A percentile compares a stretch with the other conserved stretches of the same genome.
phyloP scores from a whole-genome alignment of 768 basidiomycete genomes.

The Amanita subjunquillea region DNA sequence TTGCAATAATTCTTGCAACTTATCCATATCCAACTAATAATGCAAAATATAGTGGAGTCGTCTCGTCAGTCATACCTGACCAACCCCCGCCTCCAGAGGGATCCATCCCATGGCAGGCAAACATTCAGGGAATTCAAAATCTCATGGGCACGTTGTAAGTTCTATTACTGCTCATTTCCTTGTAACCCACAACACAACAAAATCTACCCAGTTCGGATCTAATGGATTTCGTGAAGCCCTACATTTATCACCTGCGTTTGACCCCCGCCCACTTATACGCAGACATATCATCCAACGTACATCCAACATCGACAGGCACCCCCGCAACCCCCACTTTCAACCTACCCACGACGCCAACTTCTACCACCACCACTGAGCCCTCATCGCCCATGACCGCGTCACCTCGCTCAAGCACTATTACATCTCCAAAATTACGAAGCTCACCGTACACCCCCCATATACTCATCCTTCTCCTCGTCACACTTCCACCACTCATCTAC shows the following conservation, averaged over 20 bases:
- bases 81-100: conserved; percentile 42
- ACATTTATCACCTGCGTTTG: conserved; percentile 40
- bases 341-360: neutral
- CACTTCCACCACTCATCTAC: conserved; percentile 40
- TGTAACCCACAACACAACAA: neutral
- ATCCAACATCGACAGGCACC: conserved; percentile 9
- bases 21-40: conserved; percentile 37
- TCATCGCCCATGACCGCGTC: neutral
- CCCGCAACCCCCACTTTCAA: neutral
- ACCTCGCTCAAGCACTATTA: neutral
- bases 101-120: conserved; percentile 74
- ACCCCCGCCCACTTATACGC: conserved; percentile 28
- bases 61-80: conserved; percentile 18
- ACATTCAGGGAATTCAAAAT: conserved; percentile 85
- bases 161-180: neutral
- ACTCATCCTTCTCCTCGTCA: conserved; percentile 34
- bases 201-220: conserved; percentile 42
- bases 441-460: conserved; percentile 46
- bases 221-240: conserved; percentile 42
- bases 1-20: conserved; percentile 55
- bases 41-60: conserved; percentile 4
- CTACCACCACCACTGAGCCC: neutral
- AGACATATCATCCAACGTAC: conserved; percentile 15
- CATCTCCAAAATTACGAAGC: conserved; percentile 7
- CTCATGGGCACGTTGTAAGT: conserved; percentile 78